Conservation (phyloP, 2,329 filamentous ascomycete genomes). For the Calonectria pseudoreteaudii region DNA sequence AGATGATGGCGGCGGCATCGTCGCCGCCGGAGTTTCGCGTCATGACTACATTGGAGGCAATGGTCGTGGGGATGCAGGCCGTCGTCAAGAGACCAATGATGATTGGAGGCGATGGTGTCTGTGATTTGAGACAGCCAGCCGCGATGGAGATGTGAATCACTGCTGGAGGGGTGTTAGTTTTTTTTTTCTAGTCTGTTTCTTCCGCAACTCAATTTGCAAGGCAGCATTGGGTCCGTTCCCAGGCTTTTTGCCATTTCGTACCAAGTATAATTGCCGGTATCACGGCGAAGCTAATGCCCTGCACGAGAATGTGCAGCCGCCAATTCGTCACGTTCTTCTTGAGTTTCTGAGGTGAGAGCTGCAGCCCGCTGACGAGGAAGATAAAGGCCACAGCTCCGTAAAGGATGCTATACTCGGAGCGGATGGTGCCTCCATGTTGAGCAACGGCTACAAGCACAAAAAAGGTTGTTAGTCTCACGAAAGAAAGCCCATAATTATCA, state of each 20-base stretch:
- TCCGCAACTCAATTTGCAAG: no score
- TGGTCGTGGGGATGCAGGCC: slow-evolving; percentile 78
- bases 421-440: slow-evolving; percentile 60
- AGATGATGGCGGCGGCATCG: slow-evolving; percentile 73
- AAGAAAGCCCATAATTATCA: background rate
- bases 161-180: slow-evolving; percentile 42
- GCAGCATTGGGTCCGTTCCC: no score
- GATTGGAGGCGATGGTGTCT: slow-evolving; percentile 72
- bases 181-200: no score
- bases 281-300: slow-evolving; percentile 74
- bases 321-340: slow-evolving; percentile 72
- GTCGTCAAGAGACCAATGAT: slow-evolving; percentile 76
- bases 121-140: slow-evolving; percentile 59
- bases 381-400: slow-evolving; percentile 78
- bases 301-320: slow-evolving; percentile 75
- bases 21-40: slow-evolving; percentile 77
- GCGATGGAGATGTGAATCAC: slow-evolving; percentile 61
- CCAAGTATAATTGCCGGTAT: slow-evolving; percentile 73
- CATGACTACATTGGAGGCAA: slow-evolving; percentile 81
- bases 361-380: slow-evolving; percentile 78
- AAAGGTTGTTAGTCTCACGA: slow-evolving; percentile 17
- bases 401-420: slow-evolving; percentile 69
- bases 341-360: slow-evolving; percentile 72
- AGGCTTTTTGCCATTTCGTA: slow-evolving; percentile 36
- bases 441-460: slow-evolving; percentile 55